phyloP scores from a whole-genome alignment of 768 basidiomycete species.

The Termitomyces sp. region DNA sequence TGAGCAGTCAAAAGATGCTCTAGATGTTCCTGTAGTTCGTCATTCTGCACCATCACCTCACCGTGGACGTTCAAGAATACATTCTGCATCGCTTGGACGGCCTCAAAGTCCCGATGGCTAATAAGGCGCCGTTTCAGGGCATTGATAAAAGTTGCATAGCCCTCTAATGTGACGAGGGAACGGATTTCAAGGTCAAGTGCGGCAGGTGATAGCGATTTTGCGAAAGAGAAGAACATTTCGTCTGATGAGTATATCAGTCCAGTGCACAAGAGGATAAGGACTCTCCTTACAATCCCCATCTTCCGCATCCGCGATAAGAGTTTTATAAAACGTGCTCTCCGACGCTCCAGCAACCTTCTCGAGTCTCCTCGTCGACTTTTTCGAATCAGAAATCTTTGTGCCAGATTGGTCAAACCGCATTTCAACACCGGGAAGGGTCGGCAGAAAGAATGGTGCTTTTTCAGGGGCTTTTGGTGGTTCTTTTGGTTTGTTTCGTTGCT shows the following conservation, averaged over 20 bases:
- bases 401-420: constrained; percentile 62
- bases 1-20: constrained; percentile 60
- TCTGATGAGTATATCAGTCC: constrained; percentile 34
- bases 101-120: constrained; percentile 90
- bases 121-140: constrained; percentile 68
- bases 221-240: constrained; percentile 76
- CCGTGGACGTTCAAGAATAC: constrained; percentile 85
- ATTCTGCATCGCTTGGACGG: constrained; percentile 81
- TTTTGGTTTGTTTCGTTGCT: constrained; percentile 96
- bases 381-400: constrained; percentile 30
- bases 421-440: constrained; percentile 85
- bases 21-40: constrained; percentile 55
- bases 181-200: constrained; percentile 89
- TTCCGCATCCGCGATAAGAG: constrained; percentile 47
- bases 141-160: constrained; percentile 62
- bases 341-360: constrained; percentile 43
- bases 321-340: constrained; percentile 68
- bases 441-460: constrained; percentile 95
- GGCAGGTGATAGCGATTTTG: constrained; percentile 85
- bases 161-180: constrained; percentile 59
- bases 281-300: constrained; percentile 62
- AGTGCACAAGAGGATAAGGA: not conserved
- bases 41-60: constrained; percentile 68
- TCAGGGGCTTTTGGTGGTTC: constrained; percentile 94
- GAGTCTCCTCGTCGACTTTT: constrained; percentile 45